Percentiles rank a stretch among this genome's conserved stretches.
Evolutionary conservation across 202 grass and related monocot species (phyloP).

Genomic region (Zizania palustris): DNA sequence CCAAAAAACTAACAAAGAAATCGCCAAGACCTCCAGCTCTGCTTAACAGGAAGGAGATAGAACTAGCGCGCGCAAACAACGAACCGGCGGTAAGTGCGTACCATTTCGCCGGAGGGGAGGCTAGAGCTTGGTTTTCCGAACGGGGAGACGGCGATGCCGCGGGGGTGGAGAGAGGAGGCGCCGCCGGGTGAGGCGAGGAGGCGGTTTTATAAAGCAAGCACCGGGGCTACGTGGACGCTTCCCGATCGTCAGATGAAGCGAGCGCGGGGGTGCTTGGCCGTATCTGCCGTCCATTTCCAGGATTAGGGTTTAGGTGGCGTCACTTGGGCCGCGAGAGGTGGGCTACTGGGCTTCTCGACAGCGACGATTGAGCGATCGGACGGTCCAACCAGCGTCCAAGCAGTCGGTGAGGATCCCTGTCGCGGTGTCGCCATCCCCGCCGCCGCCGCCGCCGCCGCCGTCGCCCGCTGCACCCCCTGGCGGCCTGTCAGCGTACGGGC

Average conservation of each 20-base stretch:
- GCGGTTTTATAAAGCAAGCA: conserved; percentile 35
- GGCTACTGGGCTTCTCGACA: neutral
- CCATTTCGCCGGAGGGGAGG: conserved; percentile 54
- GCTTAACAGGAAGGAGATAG: neutral
- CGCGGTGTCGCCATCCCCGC: neutral
- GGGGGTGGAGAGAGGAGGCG: conserved; percentile 34
- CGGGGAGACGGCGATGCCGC: conserved; percentile 39
- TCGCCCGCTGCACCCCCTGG: neutral
- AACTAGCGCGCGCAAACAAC: no score
- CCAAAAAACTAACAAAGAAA: neutral
- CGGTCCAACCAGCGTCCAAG: no score
- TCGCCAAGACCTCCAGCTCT: neutral
- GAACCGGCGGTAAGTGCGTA: neutral
- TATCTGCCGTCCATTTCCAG: conserved; percentile 30
- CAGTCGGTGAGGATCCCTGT: no score
- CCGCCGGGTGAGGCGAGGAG: conserved; percentile 6
- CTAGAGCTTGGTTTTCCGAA: conserved; percentile 37
- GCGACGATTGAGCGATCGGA: no score
- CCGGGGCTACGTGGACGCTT: conserved; percentile 16
- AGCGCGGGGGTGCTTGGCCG: no score
- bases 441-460: neutral
- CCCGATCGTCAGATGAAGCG: conserved; percentile 28
- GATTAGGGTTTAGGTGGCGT: conserved; percentile 51
- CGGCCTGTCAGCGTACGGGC: no score
- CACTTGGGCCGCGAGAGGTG: conserved; percentile 1